Conservation (phyloP, 225 moss, liverwort and hornwort species). For the Antitrichia curtipendula region DNA sequence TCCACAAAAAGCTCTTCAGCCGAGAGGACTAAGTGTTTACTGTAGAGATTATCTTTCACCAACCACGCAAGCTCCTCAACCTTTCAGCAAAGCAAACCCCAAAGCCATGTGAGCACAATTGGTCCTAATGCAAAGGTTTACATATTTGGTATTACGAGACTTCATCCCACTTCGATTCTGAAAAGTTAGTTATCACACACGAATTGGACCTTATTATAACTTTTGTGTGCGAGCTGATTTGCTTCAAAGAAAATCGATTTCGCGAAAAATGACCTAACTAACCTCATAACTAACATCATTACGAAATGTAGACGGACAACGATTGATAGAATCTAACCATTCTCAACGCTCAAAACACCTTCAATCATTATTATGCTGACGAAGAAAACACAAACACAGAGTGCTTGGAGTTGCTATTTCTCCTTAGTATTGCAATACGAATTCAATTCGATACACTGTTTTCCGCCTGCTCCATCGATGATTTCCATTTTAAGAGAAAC, state of each 20-base stretch:
- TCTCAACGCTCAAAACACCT: background rate
- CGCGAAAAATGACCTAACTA: background rate
- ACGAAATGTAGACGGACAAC: background rate
- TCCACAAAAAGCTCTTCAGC: constrained; percentile 92
- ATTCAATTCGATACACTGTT: background rate
- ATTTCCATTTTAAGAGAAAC: background rate
- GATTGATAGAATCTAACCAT: background rate
- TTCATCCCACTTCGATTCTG: background rate
- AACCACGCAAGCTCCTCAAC: constrained; percentile 92
- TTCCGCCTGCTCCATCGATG: background rate
- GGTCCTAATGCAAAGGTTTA: background rate
- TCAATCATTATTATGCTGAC: background rate
- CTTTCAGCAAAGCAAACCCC: constrained; percentile 12
- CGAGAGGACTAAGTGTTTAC: constrained; percentile 78
- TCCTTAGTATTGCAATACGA: background rate
- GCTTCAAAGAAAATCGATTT: background rate
- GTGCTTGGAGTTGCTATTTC: background rate
- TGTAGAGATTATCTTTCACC: constrained; percentile 86
- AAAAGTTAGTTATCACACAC: background rate
- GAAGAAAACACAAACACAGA: background rate
- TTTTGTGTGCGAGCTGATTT: background rate
- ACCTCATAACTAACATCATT: background rate
- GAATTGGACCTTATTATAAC: background rate
- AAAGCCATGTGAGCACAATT: background rate
- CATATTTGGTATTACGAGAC: background rate